A percentile compares a stretch with the other conserved stretches of the same genome.
These are phyloP conservation scores for Talaromyces wortmannii DNA, from an alignment of 495 filamentous ascomycete species.

Conservation along the genomic window DNA sequence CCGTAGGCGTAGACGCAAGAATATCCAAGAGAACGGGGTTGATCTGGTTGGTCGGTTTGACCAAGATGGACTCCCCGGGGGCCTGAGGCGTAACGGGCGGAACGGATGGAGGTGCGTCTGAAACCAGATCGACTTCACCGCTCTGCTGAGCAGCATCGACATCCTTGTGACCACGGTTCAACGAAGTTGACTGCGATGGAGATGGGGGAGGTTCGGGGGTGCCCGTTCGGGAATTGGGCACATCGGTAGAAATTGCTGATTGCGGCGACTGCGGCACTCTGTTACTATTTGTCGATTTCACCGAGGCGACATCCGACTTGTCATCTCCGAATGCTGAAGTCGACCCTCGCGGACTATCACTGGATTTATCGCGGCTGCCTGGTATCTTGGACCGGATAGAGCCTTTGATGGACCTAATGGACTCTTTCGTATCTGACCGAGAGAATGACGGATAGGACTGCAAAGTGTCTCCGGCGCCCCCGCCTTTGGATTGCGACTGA, in stretches of 20 bases:
- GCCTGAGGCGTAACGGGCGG: constrained; percentile 43
- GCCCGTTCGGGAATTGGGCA: constrained; percentile 30
- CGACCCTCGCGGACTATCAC: constrained; percentile 77
- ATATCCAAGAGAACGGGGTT: constrained; percentile 54
- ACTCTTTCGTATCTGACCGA: constrained; percentile 92
- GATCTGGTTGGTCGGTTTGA: constrained; percentile 66
- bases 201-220: constrained; percentile 78
- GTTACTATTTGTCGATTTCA: constrained; percentile 58
- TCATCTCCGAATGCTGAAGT: constrained; percentile 54
- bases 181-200: constrained; percentile 71
- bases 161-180: constrained; percentile 71
- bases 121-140: constrained; percentile 91
- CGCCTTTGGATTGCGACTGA: constrained; percentile 82
- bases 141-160: constrained; percentile 73
- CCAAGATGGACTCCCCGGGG: constrained; percentile 53
- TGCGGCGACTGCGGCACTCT: constrained; percentile 26
- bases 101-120: constrained; percentile 71
- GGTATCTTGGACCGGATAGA: constrained; percentile 71
- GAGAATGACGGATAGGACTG: constrained; percentile 87
- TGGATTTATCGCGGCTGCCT: constrained; percentile 48
- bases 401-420: constrained; percentile 73
- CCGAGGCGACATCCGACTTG: constrained; percentile 67
- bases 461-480: constrained; percentile 50
- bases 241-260: constrained; percentile 16
- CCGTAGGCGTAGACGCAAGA: constrained; percentile 33